Evolutionary conservation across 2,329 filamentous ascomycete genomes (phyloP).

Genomic region (Zymoseptoria passerinii): DNA sequence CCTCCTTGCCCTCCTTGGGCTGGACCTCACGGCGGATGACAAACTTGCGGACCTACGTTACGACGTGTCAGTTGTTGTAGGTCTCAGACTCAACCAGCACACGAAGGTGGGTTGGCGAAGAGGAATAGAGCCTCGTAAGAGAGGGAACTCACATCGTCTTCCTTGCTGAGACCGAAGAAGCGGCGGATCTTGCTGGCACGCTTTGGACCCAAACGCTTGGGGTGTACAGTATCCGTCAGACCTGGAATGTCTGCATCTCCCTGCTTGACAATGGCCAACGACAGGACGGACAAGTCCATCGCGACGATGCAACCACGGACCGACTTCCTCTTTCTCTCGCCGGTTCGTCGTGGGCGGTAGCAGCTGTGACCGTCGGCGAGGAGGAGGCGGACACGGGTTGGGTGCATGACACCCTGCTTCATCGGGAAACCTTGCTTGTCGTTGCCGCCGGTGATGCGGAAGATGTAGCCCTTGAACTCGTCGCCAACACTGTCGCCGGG

Average conservation of each 20-base stretch:
- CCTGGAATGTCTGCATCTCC: slow-evolving; percentile 90
- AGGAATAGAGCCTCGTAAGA: slow-evolving; percentile 40
- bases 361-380: slow-evolving; percentile 95
- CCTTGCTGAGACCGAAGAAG: slow-evolving; percentile 99
- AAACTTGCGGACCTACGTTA: slow-evolving; percentile 87
- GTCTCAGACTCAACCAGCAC: slow-evolving; percentile 28
- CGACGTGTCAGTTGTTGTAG: slow-evolving; percentile 20
- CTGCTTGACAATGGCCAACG: slow-evolving; percentile 95
- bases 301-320: slow-evolving; percentile 98
- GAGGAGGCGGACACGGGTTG: slow-evolving; percentile 95
- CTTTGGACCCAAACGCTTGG: slow-evolving; percentile 99
- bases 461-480: slow-evolving; percentile 99
- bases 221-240: slow-evolving; percentile 94
- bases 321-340: slow-evolving; percentile 99
- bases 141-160: slow-evolving; percentile 92
- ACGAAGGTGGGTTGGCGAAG: slow-evolving; percentile 48
- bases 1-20: slow-evolving; percentile 75
- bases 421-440: slow-evolving; percentile 99
- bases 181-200: slow-evolving; percentile 98
- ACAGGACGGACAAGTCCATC: slow-evolving; percentile 89
- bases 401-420: slow-evolving; percentile 99
- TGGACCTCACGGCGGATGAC: slow-evolving; percentile 98
- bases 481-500: slow-evolving; percentile 90
- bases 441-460: slow-evolving; percentile 99
- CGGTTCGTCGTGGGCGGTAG: slow-evolving; percentile 95